Evolutionary conservation across 2,329 filamentous ascomycete species (phyloP), one percentile per base, ranked within the genome.

Genomic region (Calonectria multiphialidica): DNA sequence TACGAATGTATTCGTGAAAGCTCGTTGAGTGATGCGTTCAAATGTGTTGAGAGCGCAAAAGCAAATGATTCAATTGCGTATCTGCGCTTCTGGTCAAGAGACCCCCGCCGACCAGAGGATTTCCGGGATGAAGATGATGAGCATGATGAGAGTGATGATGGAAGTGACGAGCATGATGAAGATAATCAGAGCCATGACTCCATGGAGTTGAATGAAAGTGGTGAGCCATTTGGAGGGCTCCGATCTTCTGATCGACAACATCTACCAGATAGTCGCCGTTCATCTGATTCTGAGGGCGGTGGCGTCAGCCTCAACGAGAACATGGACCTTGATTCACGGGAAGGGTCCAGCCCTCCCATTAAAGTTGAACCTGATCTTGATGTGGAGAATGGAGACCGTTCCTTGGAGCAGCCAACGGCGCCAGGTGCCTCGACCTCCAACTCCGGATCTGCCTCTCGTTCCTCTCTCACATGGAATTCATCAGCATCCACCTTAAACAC

Each of bases 31-130:
- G 94, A 97, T 77, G 94, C 94, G 4, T 91, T 96, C 40, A 90
- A 91, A 73, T 96, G 93, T 78, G 84, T 98, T 37, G 95, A 97
- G 82, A 93, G 93, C 75, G 95, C 95, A 25, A 98, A 98, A 81
- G 93, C 93, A 33, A 97, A 98, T 78, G 94, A 98, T 81, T 97
- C 95, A 2, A 97, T 97, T 78, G 95, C 95, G 2, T 97, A 98
- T 79, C 87, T 98, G 71, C 93, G 95, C 21, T 98, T 97, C 82
- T 94, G 92, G 90, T 96, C 94, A 79, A 90, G 94, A 66, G 93
- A 97, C 80, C 94, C 94, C 21, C 88, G 93, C 35, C 86, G 89
- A 68, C 88, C 87, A 33, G 88, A 89, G 67, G 87, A 90, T 63
- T 84, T 88, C 13, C 81, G 85, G 47, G 81, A 82, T 21, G 83